phyloP scores from a whole-genome alignment of 768 basidiomycete species.

The Phaffia tasmanica region DNA sequence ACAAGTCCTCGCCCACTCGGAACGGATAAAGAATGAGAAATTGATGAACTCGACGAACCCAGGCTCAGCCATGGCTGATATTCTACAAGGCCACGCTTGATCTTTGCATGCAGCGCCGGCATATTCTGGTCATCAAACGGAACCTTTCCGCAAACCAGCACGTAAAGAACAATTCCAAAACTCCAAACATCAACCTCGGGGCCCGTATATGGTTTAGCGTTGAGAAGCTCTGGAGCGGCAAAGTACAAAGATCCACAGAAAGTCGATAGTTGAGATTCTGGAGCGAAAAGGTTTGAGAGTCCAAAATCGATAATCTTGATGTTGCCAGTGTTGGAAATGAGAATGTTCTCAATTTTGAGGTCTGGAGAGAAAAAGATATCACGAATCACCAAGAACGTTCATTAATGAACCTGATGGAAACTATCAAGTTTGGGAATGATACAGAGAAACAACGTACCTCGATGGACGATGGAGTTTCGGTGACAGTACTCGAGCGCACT shows the following conservation, averaged over 20 bases:
- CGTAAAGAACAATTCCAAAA: conserved; percentile 95
- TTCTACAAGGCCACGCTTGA: conserved; percentile 92
- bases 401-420: neutral
- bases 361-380: conserved; percentile 36
- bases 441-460: conserved; percentile 40
- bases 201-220: conserved; percentile 91
- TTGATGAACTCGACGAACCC: conserved; percentile 46
- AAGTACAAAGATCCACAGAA: conserved; percentile 98
- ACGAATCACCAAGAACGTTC: neutral
- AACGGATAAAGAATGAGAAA: neutral
- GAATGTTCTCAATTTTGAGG: conserved; percentile 99
- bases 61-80: conserved; percentile 94
- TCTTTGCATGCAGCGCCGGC: conserved; percentile 98
- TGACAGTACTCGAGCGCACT: conserved; percentile 95
- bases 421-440: neutral
- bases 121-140: conserved; percentile 99
- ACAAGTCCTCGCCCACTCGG: neutral
- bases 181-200: conserved; percentile 99
- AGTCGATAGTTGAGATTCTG: conserved; percentile 66
- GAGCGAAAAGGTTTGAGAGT: conserved; percentile 88
- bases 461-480: conserved; percentile 92
- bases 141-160: conserved; percentile 95
- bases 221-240: conserved; percentile 92
- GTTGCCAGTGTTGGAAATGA: conserved; percentile 95
- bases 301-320: conserved; percentile 99